Base-by-base conservation (phyloP, 306 rosid species). In the Citrullus colocynthis region DNA sequence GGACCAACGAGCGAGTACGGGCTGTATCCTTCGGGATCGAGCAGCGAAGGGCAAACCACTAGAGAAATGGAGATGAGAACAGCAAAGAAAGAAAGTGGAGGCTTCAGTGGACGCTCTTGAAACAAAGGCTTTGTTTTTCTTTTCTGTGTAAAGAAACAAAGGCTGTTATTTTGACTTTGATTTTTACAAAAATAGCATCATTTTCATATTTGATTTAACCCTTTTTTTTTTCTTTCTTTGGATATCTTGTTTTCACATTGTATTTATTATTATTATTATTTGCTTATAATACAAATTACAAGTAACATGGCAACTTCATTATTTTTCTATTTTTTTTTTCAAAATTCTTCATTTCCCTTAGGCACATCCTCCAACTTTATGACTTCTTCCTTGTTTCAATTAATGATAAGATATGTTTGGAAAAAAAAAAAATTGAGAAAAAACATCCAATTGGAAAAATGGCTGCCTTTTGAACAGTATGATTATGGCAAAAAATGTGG, bases 11-110 rank as follows among this genome's bases (percentile, higher is more conserved):
- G 99, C 34, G 97, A 95, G 42, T 89, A 89, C 7, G 96, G 98
- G 58, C 74, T 92, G 69, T 82, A 90, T 75, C 98, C 98, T 6
- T 96, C 99, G 5, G 96, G 98, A 77, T 92, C 99, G 34, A 96
- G 98, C 87, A 87, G 96, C 9, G 97, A 92, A 79, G 96, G 79
- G 48, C 96, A 85, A 21, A 89, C 83, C 81, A 90, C 97, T 8
- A 72, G 87, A 17, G 99, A 95, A 86, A 90, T 92, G 93, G 98
- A 94, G 55, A 69, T 13, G 75, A 69, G 75, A 20, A 89, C 83
- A 81, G 16, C 79, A 85, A 90, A 88, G 77, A 88, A 79, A 65
- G 85, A 81, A 75, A 76, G 87, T 78, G 87, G 80, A 80, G 93
- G 95, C 77, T 90, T 87, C 80, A 88, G 85, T 60, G 85, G 90